Conservation (phyloP, 768 basidiomycete species). For the Mycena metata region DNA sequence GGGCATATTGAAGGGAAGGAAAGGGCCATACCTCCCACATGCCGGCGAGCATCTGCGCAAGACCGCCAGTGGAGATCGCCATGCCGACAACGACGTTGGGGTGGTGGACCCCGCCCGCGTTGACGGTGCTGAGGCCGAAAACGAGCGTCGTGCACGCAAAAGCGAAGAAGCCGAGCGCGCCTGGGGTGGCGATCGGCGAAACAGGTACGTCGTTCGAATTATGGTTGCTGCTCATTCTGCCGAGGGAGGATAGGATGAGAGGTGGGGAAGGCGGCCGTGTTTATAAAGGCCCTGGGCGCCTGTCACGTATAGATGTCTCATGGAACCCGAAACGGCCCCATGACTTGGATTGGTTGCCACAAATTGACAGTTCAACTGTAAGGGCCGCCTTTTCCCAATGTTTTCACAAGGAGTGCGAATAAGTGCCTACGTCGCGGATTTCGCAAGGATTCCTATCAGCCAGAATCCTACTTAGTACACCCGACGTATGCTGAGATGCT, state of each 20-base stretch:
- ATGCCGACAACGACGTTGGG: conserved; percentile 87
- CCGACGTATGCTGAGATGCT: too few relatives aligned
- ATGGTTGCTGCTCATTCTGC: conserved; percentile 31
- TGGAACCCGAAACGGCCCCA: too few relatives aligned
- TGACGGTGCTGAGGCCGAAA: conserved; percentile 78
- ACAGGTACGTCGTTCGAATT: conserved; percentile 19
- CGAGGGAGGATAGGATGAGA: conserved; percentile 23
- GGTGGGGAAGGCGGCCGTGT: conserved; percentile 15
- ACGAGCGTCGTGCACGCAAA: conserved; percentile 89
- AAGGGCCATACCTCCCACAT: conserved; percentile 73
- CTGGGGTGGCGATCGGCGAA: conserved; percentile 68
- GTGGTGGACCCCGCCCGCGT: conserved; percentile 61
- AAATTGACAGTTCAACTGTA: conserved; percentile 25
- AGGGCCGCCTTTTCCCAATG: conserved; percentile 23
- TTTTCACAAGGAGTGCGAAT: conserved; percentile 4
- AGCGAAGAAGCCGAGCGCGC: conserved; percentile 78
- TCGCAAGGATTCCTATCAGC: conserved; percentile 23
- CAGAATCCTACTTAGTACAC: too few relatives aligned
- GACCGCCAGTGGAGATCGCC: conserved; percentile 87
- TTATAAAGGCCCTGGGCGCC: conserved; percentile 24
- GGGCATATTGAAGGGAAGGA: conserved; percentile 23
- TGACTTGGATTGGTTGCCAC: conserved; percentile 24
- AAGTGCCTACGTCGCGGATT: conserved; percentile 3
- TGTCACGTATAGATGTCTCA: conserved; percentile 23
- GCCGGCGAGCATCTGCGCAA: conserved; percentile 87